Base-by-base conservation (phyloP, 805 yeast species). In the Ogataea dorogensis region DNA sequence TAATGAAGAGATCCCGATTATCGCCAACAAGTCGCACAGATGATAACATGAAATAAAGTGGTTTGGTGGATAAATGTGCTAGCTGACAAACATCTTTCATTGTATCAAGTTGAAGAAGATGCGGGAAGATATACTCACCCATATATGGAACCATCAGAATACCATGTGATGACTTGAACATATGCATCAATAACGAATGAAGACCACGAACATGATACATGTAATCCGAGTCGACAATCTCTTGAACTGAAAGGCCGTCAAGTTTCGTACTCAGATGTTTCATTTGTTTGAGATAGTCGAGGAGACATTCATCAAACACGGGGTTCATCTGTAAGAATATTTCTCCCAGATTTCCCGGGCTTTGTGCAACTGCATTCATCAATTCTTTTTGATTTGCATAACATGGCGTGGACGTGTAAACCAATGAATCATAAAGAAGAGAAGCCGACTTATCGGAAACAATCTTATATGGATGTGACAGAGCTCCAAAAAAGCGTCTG, bases 31-130 rank as follows among this genome's bases (percentile, higher is more conserved):
- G 73, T 5, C 77, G 67, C 20, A 76, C 51, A 17, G 68, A 63
- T 0, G 81, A 75, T 4, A 82, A 54, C 18, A 62, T 54, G 12
- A 64, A 56, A 44, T 75, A 69, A 15, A 75, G 47, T 6, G 59
- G 50, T 2, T 73, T 67, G 0, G 91, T 84, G 24, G 70, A 68
- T 8, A 84, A 59, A 20, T 71, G 71, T 0, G 81, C 81, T 38
- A 84, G 59, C 46, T 83, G 86, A 47, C 94, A 84, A 10, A 86
- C 86, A 43, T 91, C 97, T 42, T 86, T 79, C 67, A 84, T 72
- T 28, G 70, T 72, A 33, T 79, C 75, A 30, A 87, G 61, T 12
- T 71, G 65, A 51, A 86, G 65, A 38, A 87, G 63, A 43, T 85
- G 79, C 17, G 96, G 95, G 1, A 86, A 59, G 18, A 88, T 68